These are phyloP conservation scores for Kuraishia capsulata DNA, from an alignment of 805 yeast species.

Conservation along the genomic window DNA sequence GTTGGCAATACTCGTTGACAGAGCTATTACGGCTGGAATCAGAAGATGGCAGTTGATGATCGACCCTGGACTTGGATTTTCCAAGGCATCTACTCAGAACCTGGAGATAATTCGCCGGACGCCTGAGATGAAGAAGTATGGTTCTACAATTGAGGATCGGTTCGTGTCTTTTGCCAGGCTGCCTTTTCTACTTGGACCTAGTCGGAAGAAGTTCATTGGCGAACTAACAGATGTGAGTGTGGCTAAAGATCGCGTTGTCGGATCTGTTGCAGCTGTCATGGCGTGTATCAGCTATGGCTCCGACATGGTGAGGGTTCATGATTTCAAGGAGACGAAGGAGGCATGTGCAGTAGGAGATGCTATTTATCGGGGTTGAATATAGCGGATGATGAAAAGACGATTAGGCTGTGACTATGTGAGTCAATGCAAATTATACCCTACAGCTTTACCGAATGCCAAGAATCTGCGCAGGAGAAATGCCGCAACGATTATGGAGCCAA, in stretches of 20 bases:
- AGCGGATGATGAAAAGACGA: not conserved
- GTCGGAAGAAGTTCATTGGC: conserved; percentile 84
- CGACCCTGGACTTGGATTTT: conserved; percentile 97
- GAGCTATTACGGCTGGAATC: conserved; percentile 57
- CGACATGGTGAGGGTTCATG: conserved; percentile 86
- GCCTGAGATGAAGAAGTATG: conserved; percentile 38
- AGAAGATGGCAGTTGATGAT: conserved; percentile 83
- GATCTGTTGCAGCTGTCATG: conserved; percentile 69
- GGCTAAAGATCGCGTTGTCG: conserved; percentile 58
- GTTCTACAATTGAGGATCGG: conserved; percentile 17
- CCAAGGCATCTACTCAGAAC: conserved; percentile 73
- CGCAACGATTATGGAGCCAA: no score
- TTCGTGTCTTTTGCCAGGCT: conserved; percentile 40
- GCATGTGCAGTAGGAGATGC: conserved; percentile 8
- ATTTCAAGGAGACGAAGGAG: conserved; percentile 45
- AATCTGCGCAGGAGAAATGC: no score
- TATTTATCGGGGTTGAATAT: conserved; percentile 3
- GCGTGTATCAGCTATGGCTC: conserved; percentile 67
- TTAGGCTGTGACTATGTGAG: not conserved
- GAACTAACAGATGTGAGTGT: conserved; percentile 47
- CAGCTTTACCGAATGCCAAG: no score
- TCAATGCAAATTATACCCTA: not conserved
- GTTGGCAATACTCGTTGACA: conserved; percentile 40
- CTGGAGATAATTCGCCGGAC: conserved; percentile 47
- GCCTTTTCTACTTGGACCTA: conserved; percentile 77